Conservation (phyloP, 2,329 filamentous ascomycete genomes). For the Arthrobotrys conoides region DNA sequence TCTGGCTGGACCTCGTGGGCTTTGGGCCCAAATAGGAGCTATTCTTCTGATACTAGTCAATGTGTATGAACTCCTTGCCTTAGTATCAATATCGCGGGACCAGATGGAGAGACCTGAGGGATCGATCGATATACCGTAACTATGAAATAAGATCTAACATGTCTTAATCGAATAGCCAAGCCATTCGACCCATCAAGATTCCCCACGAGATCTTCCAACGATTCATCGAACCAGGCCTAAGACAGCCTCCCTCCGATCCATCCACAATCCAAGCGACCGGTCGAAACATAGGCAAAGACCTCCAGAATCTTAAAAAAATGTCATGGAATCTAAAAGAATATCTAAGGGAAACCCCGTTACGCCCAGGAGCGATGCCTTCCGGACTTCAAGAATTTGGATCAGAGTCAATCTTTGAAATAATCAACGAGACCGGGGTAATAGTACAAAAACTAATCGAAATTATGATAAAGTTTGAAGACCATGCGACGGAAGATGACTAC, state of each 20-base stretch:
- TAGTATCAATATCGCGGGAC: neutral
- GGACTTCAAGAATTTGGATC: neutral
- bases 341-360: neutral
- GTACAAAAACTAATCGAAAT: neutral
- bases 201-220: neutral
- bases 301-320: neutral
- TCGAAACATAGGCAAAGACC: neutral
- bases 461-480: neutral
- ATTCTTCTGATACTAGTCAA: neutral
- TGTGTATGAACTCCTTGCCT: neutral
- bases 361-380: neutral
- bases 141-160: too few species aligned
- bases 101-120: too few species aligned
- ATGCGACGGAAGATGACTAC: neutral
- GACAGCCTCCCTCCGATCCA: neutral
- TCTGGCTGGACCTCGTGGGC: neutral
- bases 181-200: neutral
- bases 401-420: neutral
- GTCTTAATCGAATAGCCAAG: neutral
- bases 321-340: neutral
- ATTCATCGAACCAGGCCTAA: neutral
- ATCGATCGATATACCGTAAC: too few species aligned
- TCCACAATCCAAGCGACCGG: neutral
- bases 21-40: neutral
- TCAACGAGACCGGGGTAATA: neutral